Percentiles rank a stretch among this genome's conserved stretches.
Conservation (phyloP, 768 basidiomycete species). For the Collybia sordida region DNA sequence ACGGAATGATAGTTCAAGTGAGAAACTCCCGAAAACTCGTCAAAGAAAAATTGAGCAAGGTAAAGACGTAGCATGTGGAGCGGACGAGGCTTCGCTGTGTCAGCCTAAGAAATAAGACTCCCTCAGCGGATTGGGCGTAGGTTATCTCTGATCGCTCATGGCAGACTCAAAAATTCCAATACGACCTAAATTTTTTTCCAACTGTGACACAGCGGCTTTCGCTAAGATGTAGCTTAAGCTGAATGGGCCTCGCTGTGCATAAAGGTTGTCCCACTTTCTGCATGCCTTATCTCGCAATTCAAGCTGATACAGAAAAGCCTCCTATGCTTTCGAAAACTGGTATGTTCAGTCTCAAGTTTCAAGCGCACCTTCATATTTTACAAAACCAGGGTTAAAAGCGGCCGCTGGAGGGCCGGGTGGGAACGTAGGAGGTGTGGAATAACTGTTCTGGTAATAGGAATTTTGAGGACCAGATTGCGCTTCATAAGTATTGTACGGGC, state of each 20-base stretch:
- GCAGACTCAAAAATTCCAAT: constrained; percentile 24
- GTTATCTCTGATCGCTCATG: constrained; percentile 22
- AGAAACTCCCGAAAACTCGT: constrained; percentile 42
- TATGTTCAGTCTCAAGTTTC: constrained; percentile 60
- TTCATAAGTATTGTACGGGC: constrained; percentile 72
- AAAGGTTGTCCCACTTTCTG: constrained; percentile 37
- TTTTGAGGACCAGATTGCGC: constrained; percentile 49
- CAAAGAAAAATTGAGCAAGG: constrained; percentile 36
- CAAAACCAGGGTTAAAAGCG: constrained; percentile 59
- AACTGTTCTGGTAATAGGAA: constrained; percentile 70
- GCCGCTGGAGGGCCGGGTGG: constrained; percentile 36
- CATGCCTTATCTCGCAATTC: constrained; percentile 51
- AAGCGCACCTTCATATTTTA: constrained; percentile 85
- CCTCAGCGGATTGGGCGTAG: constrained; percentile 16
- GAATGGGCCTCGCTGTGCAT: constrained; percentile 30
- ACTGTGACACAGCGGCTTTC: constrained; percentile 32
- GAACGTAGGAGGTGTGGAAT: constrained; percentile 50
- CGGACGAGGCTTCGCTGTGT: constrained; percentile 32
- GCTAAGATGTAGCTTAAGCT: constrained; percentile 51
- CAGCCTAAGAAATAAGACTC: constrained; percentile 16
- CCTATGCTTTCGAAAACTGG: constrained; percentile 39
- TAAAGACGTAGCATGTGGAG: constrained; percentile 44
- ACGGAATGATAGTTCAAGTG: constrained; percentile 49
- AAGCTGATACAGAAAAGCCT: constrained; percentile 27
- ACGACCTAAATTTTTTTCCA: constrained; percentile 2